Evolutionary conservation across 2,329 filamentous ascomycete species (phyloP).

Genomic region (Geoglossum cookeanum): DNA sequence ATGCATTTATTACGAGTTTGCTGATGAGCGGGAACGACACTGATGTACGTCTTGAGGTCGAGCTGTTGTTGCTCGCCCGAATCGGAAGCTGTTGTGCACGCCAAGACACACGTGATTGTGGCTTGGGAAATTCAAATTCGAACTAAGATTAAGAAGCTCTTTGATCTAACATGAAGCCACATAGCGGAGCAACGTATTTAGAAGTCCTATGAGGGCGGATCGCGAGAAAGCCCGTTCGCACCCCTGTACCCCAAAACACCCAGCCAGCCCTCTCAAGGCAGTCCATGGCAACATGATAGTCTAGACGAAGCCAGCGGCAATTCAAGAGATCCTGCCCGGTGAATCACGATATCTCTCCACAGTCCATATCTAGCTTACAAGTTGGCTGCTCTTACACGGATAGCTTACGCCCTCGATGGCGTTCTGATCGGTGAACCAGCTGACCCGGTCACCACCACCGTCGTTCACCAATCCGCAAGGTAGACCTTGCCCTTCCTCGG

Average conservation of each 20-base stretch:
- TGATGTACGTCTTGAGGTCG: not conserved
- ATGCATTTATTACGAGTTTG: not conserved
- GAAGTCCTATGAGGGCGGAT: not conserved
- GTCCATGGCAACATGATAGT: not conserved
- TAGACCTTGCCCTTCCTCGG: slow-evolving; percentile 48
- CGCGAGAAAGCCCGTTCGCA: not conserved
- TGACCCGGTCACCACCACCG: slow-evolving; percentile 64
- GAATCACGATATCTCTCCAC: too few species aligned
- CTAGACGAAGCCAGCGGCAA: not conserved
- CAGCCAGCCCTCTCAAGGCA: too few species aligned
- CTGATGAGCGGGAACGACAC: not conserved
- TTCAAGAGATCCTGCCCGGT: not conserved
- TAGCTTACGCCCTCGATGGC: slow-evolving; percentile 75
- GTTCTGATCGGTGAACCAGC: slow-evolving; percentile 82
- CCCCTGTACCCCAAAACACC: not conserved
- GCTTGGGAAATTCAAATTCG: not conserved
- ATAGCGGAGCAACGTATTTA: not conserved
- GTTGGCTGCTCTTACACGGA: slow-evolving; percentile 52
- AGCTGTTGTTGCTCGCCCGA: not conserved
- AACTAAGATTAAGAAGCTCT: not conserved
- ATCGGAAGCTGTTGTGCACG: not conserved
- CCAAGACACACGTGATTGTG: not conserved
- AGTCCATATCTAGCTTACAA: slow-evolving; percentile 22
- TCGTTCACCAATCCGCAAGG: slow-evolving; percentile 82
- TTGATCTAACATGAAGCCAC: not conserved